Base-by-base conservation (phyloP, 331 rosid genomes). In the Prunus yedoensis region DNA sequence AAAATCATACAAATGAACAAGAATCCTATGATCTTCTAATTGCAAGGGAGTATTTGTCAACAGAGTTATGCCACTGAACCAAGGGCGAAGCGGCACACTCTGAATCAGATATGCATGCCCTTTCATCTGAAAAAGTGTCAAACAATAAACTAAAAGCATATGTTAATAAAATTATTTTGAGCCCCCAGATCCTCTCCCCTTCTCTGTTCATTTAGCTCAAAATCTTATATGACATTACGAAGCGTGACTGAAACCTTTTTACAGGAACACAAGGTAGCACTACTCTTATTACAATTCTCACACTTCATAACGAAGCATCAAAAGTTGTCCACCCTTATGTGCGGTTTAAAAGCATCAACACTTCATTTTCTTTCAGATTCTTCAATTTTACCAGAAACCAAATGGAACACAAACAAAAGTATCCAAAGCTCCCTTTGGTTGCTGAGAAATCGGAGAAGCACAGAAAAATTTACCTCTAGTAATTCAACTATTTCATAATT, bases 381-480 rank as follows among this genome's bases (percentile, higher is more conserved):
- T 69, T 69, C 76, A 59, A 60, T 58, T 70, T 68, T 52, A 38
- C 63, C 28, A 61, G 50, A 25, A 56, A 17, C 47, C 15, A 51
- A 28, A 45, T 2, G 7, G 11, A 32, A 13, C 1, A 15, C 12
- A 49, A 12, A 4, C 4, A 46, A 66, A 38, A 72, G 38, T 20
- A 12, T 46, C 76, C 63, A 14, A 25, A 13, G 25, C 52, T 53
- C 61, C 8, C 45, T 76, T 54, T 27, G 15, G 50, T 20, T 53
- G n/a, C 74, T 30, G 53, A 61, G 52, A 8, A 38, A 38, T 38
- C 43, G 43, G 43, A 6, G 43, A 38, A 38, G 43, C 43, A 38
- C 43, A 6, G 9, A 38, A 1, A 56, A 77, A 30, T 10, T 14
- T 4, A 62, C 16, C 67, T 30, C 23, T 4, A 38, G 10, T 0